Base-by-base conservation (phyloP, 768 basidiomycete species). In the Heimioporus sp. region DNA sequence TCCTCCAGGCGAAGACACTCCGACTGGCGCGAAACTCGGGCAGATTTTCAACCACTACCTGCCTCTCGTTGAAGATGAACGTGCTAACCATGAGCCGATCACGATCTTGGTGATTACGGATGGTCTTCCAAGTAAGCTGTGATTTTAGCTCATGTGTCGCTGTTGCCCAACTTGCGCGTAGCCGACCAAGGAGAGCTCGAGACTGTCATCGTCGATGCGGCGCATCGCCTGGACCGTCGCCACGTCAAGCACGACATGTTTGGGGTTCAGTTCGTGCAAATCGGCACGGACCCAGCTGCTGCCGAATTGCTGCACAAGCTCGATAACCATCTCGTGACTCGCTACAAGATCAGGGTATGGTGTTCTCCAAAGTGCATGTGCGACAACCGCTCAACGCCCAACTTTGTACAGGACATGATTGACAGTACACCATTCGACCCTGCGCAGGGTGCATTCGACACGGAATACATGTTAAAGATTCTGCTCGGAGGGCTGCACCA, bases 221-320 rank as follows among this genome's bases (percentile, higher is more conserved):
- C 76, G 3, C 67, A 67, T 28, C 64, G 74, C 28, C 70, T 77
- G 17, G 76, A 78, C 44, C 62, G 62, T 35, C 66, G 61, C 1
- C 59, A 59, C 4, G 64, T 67, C 46, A 73, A 64, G 21, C 58
- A 68, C 2, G 64, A 68, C n/a, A 73, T 73, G 63, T 66, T 80
- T 6, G 74, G 77, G 10, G 65, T 80, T 28, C 74, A 76, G 38
- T 75, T 80, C 36, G 65, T 80, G 34, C 78, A 79, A 55, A 73
- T 79, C 20, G 78, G 78, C 0, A 64, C 68, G 3, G 69, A 70
- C 46, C 49, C 56, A 1, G 72, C 48, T 44, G 75, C 76, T 3
- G 55, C 74, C 2, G 72, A 72, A 40, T 65, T 75, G 13, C 53
- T 78, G 34, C 71, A 71, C 52, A 66, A 59, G 16, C 65, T 78